Conservation (phyloP, 169 alveolate species). For the Plasmodium chabaudi region DNA sequence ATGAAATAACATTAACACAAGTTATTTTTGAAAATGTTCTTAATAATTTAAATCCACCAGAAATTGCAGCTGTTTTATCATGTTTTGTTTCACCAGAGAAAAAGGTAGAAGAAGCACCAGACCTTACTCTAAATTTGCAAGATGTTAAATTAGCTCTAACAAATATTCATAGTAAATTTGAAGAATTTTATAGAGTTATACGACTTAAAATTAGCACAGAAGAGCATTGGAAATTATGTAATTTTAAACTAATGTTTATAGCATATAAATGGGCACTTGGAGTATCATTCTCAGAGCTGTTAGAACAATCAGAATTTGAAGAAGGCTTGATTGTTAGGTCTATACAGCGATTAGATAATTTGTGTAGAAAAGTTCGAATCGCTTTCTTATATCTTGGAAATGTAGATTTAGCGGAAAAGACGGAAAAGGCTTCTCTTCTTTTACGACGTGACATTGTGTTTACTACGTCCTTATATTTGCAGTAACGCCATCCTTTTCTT, state of each 20-base stretch:
- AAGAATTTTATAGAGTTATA: conserved; percentile 75
- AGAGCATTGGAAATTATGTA: conserved; percentile 81
- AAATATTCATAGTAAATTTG: conserved; percentile 79
- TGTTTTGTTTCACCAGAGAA: conserved; percentile 85
- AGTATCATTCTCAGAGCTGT: conserved; percentile 82
- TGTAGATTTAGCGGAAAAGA: conserved; percentile 84
- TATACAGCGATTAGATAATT: conserved; percentile 92
- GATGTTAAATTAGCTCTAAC: conserved; percentile 83
- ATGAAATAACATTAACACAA: conserved; percentile 90
- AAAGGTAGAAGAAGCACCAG: conserved; percentile 86
- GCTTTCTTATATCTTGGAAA: conserved; percentile 93
- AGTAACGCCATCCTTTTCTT: conserved; percentile 14
- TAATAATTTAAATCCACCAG: conserved; percentile 82
- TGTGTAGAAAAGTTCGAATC: conserved; percentile 87
- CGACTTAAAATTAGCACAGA: conserved; percentile 80
- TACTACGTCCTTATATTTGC: conserved; percentile 93
- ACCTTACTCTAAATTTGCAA: conserved; percentile 85
- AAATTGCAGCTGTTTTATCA: conserved; percentile 87
- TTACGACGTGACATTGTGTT: conserved; percentile 95
- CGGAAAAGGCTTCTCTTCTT: conserved; percentile 87
- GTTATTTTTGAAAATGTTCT: conserved; percentile 82
- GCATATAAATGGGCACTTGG: conserved; percentile 87
- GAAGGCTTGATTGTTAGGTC: conserved; percentile 96
- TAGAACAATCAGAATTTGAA: conserved; percentile 85
- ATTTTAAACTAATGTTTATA: conserved; percentile 66